Evolutionary conservation across 192 early-diverging fungal genomes (phyloP).

Genomic region (Phlyctochytrium bullatum): DNA sequence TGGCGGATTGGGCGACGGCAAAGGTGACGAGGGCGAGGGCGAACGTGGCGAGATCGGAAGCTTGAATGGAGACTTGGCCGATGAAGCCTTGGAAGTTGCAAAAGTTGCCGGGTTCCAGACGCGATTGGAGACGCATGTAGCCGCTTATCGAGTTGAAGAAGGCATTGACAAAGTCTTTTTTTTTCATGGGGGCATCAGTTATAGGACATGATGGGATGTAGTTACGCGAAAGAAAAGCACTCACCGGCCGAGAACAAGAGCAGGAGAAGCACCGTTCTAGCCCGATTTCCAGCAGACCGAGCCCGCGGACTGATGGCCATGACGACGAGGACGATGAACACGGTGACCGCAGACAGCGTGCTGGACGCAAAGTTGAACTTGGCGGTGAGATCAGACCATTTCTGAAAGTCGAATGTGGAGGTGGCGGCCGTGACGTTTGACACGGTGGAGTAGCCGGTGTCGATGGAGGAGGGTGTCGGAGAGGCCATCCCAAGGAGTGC

Average conservation of each 20-base stretch:
- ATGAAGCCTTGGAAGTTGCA: not conserved
- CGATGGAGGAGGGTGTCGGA: too few relatives aligned
- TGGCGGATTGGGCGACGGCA: not conserved
- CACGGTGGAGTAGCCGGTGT: too few relatives aligned
- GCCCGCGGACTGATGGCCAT: too few relatives aligned
- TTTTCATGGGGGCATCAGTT: not conserved
- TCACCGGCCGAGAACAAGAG: not conserved
- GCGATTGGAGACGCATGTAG: not conserved
- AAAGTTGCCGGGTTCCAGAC: not conserved
- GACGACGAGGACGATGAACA: not conserved
- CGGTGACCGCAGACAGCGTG: not conserved
- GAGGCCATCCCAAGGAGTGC: too few relatives aligned
- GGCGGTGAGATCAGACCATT: not conserved
- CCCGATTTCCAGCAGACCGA: too few relatives aligned
- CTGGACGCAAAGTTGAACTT: not conserved
- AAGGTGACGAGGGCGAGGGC: not conserved
- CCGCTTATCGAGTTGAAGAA: not conserved
- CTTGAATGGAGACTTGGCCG: not conserved
- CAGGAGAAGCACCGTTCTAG: not conserved
- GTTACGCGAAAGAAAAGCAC: not conserved
- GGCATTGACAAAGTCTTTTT: conserved; percentile 2
- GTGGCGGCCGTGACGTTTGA: too few relatives aligned
- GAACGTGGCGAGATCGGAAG: not conserved
- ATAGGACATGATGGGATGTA: not conserved
- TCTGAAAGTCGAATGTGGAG: too few relatives aligned